Evolutionary conservation across 495 filamentous ascomycete genomes (phyloP).

Genomic region (Lindgomyces ingoldianus): DNA sequence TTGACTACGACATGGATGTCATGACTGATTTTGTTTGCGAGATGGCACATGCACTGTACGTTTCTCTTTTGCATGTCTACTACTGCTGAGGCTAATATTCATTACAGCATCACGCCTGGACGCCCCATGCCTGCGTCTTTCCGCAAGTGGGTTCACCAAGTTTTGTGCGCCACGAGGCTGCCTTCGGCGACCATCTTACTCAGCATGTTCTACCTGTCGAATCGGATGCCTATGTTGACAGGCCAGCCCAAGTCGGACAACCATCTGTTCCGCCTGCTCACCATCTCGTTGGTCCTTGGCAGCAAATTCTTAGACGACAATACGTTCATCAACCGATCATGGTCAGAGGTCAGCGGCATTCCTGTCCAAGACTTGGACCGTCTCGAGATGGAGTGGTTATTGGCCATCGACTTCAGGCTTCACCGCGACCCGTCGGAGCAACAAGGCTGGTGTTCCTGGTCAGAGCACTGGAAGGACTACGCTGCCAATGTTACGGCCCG

Average conservation of each 20-base stretch:
- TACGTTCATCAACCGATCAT: slow-evolving; percentile 98
- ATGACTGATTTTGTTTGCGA: slow-evolving; percentile 98
- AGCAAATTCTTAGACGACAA: slow-evolving; percentile 99
- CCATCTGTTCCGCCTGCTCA: slow-evolving; percentile 88
- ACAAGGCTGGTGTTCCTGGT: slow-evolving; percentile 81
- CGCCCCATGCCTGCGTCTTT: slow-evolving; percentile 71
- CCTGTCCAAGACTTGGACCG: slow-evolving; percentile 82
- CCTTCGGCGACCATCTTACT: slow-evolving; percentile 94
- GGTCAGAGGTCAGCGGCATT: slow-evolving; percentile 97
- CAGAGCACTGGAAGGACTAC: slow-evolving; percentile 81
- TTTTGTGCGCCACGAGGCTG: slow-evolving; percentile 89
- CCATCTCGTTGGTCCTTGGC: slow-evolving; percentile 81
- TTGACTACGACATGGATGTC: slow-evolving; percentile 98
- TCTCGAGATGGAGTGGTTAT: slow-evolving; percentile 90
- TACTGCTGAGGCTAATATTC: slow-evolving; percentile 66
- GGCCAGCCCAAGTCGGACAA: slow-evolving; percentile 61
- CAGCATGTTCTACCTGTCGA: slow-evolving; percentile 85
- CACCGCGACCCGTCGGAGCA: slow-evolving; percentile 82
- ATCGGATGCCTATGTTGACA: slow-evolving; percentile 74
- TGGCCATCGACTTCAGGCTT: slow-evolving; percentile 79
- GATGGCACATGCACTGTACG: slow-evolving; percentile 83
- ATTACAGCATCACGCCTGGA: slow-evolving; percentile 73
- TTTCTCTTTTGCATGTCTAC: slow-evolving; percentile 59
- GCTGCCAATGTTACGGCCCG: slow-evolving; percentile 59
- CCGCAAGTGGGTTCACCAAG: slow-evolving; percentile 91